A percentile compares a stretch with the other conserved stretches of the same genome.
These are phyloP conservation scores for Talaromyces sp. DNA, from an alignment of 2,329 filamentous ascomycete genomes.

Conservation along the genomic window DNA sequence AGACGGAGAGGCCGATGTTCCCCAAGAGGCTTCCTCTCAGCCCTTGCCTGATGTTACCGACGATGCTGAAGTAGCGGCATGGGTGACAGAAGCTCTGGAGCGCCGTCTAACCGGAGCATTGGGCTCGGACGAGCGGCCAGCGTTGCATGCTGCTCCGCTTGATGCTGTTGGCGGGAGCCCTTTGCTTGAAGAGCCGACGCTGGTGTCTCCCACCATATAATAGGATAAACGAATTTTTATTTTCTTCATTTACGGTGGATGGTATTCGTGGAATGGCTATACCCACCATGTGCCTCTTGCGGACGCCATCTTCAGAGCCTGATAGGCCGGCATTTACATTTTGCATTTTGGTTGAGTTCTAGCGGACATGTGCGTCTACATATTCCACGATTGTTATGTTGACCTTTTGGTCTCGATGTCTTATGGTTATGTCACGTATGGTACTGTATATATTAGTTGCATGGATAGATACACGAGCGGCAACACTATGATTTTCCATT, in stretches of 20 bases:
- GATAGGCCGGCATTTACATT: conserved; percentile 12
- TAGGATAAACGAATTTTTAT: neutral
- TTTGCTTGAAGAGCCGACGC: conserved; percentile 22
- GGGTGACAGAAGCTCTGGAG: conserved; percentile 70
- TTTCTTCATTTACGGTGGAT: neutral
- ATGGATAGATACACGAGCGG: neutral
- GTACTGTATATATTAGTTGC: neutral
- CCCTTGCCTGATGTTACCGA: conserved; percentile 44
- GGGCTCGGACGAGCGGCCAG: conserved; percentile 60
- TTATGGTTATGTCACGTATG: neutral
- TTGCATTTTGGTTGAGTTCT: conserved; percentile 1
- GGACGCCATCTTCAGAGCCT: neutral
- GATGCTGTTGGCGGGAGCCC: conserved; percentile 56
- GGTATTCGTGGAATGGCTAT: neutral
- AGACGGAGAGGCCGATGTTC: conserved; percentile 19
- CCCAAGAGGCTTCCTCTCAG: conserved; percentile 23
- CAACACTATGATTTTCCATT: neutral
- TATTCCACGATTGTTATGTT: neutral
- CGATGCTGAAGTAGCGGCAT: conserved; percentile 78
- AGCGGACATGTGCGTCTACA: neutral
- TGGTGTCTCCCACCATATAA: neutral
- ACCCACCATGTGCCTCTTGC: neutral
- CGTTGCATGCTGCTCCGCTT: conserved; percentile 79
- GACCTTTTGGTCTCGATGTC: conserved; percentile 5
- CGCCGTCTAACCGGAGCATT: conserved; percentile 56